A percentile compares a stretch with the other conserved stretches of the same genome.
These are phyloP conservation scores for Phaseolus lunatus DNA, from an alignment of 306 rosid genomes.

Conservation along the genomic window DNA sequence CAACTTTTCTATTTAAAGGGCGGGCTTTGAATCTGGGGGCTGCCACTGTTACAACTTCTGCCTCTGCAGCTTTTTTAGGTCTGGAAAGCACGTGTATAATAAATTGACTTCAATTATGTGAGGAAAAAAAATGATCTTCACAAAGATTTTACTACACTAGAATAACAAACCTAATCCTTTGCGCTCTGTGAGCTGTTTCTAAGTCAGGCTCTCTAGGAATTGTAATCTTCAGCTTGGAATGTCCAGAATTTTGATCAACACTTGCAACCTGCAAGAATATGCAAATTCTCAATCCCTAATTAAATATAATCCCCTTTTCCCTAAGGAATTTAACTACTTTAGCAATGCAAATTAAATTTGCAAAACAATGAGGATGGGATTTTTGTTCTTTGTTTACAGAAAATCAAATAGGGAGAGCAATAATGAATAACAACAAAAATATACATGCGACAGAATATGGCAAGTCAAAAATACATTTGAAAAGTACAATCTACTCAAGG, in stretches of 20 bases:
- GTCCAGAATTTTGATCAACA: conserved; percentile 57
- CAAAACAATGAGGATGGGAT: conserved; percentile 10
- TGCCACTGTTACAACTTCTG: conserved; percentile 52
- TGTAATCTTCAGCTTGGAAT: conserved; percentile 72
- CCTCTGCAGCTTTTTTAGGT: conserved; percentile 64
- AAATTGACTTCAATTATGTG: conserved; percentile 24
- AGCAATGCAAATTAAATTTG: conserved; percentile 37
- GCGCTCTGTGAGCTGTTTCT: conserved; percentile 85
- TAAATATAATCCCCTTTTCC: conserved; percentile 1
- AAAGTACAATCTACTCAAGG: conserved; percentile 15
- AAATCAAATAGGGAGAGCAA: conserved; percentile 27
- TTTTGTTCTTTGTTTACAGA: conserved; percentile 20
- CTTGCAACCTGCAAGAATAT: conserved; percentile 65
- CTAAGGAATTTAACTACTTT: conserved; percentile 29
- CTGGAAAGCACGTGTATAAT: conserved; percentile 52
- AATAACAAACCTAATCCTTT: conserved; percentile 75
- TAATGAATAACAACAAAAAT: conserved; percentile 3
- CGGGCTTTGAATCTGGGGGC: conserved; percentile 83
- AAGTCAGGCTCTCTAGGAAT: conserved; percentile 91
- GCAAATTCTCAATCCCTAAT: conserved; percentile 32
- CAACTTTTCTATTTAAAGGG: conserved; percentile 89
- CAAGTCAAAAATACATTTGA: conserved; percentile 7
- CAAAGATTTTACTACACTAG: conserved; percentile 30
- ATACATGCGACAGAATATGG: conserved; percentile 13
- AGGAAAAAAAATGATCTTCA: conserved; percentile 28